Conservation (phyloP, 2,329 filamentous ascomycete species). For the Juglanconis sp. region DNA sequence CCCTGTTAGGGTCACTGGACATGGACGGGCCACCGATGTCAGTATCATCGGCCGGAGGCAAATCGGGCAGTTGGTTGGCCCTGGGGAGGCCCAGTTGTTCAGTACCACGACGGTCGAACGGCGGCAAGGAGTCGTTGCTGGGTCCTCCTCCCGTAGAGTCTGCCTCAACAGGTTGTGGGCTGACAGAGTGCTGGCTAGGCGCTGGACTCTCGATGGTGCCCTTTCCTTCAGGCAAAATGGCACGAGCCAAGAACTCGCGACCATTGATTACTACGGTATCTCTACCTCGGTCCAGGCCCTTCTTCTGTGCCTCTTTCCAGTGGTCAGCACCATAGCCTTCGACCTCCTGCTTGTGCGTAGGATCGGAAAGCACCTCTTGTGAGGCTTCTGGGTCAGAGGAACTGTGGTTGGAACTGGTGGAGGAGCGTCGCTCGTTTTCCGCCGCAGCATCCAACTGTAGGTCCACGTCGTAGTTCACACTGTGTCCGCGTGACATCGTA, state of each 20-base stretch:
- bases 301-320: conserved; percentile 63
- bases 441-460: conserved; percentile 35
- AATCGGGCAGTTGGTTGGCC: conserved; percentile 65
- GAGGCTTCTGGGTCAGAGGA: conserved; percentile 52
- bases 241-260: conserved; percentile 68
- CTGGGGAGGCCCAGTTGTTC: conserved; percentile 66
- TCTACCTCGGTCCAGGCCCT: conserved; percentile 60
- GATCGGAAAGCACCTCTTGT: conserved; percentile 39
- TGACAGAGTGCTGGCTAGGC: conserved; percentile 2
- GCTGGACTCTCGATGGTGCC: conserved; percentile 51
- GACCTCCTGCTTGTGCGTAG: conserved; percentile 69
- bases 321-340: conserved; percentile 74
- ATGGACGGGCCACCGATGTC: conserved; percentile 77
- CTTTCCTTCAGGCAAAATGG: conserved; percentile 61
- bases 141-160: conserved; percentile 47
- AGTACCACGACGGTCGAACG: conserved; percentile 58
- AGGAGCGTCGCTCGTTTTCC: conserved; percentile 26
- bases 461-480: conserved; percentile 74
- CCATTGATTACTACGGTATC: conserved; percentile 68
- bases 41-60: conserved; percentile 71
- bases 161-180: conserved; percentile 25
- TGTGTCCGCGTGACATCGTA: conserved; percentile 44
- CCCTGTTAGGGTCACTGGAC: conserved; percentile 51
- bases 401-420: conserved; percentile 32
- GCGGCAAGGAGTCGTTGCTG: conserved; percentile 35